Percentiles rank a stretch among this genome's conserved stretches.
phyloP scores from a whole-genome alignment of 176 grass and related monocot genomes.

The Olyra latifolia region DNA sequence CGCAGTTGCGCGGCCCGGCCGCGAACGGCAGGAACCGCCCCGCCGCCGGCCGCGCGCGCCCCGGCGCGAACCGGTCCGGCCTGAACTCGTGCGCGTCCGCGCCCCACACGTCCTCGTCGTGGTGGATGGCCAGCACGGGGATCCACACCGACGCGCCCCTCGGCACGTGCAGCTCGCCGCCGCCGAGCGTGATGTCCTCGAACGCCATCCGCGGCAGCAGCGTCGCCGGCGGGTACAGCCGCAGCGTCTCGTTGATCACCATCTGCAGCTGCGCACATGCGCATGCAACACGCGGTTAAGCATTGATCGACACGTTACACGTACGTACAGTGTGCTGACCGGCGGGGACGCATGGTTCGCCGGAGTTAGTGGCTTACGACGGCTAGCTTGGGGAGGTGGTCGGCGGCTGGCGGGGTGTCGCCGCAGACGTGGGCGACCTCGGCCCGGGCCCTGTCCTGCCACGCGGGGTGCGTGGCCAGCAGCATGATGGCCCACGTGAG shows the following conservation, averaged over 20 bases:
- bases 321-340: not conserved
- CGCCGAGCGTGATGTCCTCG: slow-evolving; percentile 74
- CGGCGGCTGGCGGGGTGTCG: slow-evolving; percentile 38
- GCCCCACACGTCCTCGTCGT: slow-evolving; percentile 77
- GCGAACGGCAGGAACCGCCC: slow-evolving; percentile 86
- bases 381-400: slow-evolving; percentile 76
- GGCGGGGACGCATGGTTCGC: not conserved
- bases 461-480: slow-evolving; percentile 65
- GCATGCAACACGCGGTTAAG: not conserved
- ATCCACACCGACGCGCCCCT: slow-evolving; percentile 92
- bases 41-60: slow-evolving; percentile 31
- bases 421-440: slow-evolving; percentile 67
- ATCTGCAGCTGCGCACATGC: slow-evolving; percentile 75
- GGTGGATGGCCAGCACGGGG: slow-evolving; percentile 87
- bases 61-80: slow-evolving; percentile 67
- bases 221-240: slow-evolving; percentile 88
- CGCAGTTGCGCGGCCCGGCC: slow-evolving; percentile 83
- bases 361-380: slow-evolving; percentile 34
- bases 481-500: slow-evolving; percentile 94
- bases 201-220: slow-evolving; percentile 95
- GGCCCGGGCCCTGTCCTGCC: slow-evolving; percentile 80
- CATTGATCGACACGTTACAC: not conserved
- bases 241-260: slow-evolving; percentile 91
- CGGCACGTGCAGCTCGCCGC: slow-evolving; percentile 61
- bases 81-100: slow-evolving; percentile 76